Conservation (phyloP, 192 early-diverging fungal genomes). For the Gonapodya prolifera region DNA sequence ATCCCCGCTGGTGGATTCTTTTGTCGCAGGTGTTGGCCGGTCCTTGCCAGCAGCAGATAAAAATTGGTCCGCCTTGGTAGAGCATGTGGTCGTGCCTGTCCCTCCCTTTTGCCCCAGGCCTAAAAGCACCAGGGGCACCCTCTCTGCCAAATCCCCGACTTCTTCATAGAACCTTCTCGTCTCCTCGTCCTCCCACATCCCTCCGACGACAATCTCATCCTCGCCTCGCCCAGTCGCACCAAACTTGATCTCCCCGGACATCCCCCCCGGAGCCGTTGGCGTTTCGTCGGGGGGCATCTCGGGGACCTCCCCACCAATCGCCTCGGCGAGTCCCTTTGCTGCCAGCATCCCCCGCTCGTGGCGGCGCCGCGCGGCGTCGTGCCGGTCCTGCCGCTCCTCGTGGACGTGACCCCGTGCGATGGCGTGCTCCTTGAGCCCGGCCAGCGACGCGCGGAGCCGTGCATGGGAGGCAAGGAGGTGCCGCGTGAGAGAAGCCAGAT, state of each 20-base stretch:
- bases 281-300: conserved; percentile 28
- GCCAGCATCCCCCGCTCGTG: conserved; percentile 20
- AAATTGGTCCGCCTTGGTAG: no score
- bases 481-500: conserved; percentile 20
- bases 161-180: conserved; percentile 80
- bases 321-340: conserved; percentile 48
- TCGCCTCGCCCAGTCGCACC: conserved; percentile 12
- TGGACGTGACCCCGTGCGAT: conserved; percentile 68
- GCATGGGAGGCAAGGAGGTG: conserved; percentile 26
- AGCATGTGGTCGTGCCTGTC: no score
- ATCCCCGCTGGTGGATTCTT: no score
- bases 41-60: no score
- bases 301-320: conserved; percentile 61
- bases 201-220: conserved; percentile 12
- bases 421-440: conserved; percentile 62
- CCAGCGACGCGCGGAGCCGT: conserved; percentile 57
- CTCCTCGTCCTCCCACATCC: conserved; percentile 91
- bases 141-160: conserved; percentile 59
- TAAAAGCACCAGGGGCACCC: conserved; percentile 77
- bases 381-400: conserved; percentile 65
- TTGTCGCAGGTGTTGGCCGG: no score
- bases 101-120: conserved; percentile 30
- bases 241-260: conserved; percentile 25
- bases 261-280: background rate
- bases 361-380: conserved; percentile 48